These are phyloP conservation scores for Volutella citrinella DNA, from an alignment of 2,329 filamentous ascomycete genomes.

Conservation along the genomic window DNA sequence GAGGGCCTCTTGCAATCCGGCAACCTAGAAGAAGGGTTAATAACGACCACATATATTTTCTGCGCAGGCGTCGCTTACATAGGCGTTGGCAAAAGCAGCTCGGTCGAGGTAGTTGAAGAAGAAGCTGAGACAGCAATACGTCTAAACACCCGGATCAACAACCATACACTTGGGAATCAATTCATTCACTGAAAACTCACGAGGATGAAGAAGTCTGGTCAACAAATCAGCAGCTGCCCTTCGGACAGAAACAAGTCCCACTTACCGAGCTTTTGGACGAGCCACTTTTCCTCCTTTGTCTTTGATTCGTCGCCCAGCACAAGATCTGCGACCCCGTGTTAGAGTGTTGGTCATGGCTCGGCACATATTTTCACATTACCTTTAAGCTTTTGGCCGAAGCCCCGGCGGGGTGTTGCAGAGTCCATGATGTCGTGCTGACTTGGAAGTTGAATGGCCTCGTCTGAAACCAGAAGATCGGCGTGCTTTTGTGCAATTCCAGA, in stretches of 20 bases:
- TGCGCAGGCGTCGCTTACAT: conserved; percentile 16
- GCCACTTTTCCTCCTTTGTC: conserved; percentile 23
- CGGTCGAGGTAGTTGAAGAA: conserved; percentile 38
- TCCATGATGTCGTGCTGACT: no score
- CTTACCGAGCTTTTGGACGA: conserved; percentile 28
- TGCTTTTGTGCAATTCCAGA: no score
- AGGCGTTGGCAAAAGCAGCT: conserved; percentile 37
- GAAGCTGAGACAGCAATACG: conserved; percentile 33
- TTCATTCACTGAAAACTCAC: conserved; percentile 1
- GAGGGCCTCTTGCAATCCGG: conserved; percentile 41
- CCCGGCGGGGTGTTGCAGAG: no score
- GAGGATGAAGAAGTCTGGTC: conserved; percentile 31
- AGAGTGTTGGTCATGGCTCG: no score
- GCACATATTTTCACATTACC: no score
- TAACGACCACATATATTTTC: neutral
- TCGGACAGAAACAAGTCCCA: neutral
- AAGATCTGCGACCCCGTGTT: no score
- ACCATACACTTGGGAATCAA: neutral
- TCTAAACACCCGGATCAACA: conserved; percentile 17
- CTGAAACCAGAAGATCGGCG: no score
- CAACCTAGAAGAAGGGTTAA: conserved; percentile 23
- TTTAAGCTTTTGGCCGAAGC: no score
- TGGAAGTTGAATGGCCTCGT: no score
- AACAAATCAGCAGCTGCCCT: neutral
- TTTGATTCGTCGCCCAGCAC: conserved; percentile 11